Evolutionary conservation across 2,329 filamentous ascomycete species (phyloP).

Genomic region (Esteya vermicola): DNA sequence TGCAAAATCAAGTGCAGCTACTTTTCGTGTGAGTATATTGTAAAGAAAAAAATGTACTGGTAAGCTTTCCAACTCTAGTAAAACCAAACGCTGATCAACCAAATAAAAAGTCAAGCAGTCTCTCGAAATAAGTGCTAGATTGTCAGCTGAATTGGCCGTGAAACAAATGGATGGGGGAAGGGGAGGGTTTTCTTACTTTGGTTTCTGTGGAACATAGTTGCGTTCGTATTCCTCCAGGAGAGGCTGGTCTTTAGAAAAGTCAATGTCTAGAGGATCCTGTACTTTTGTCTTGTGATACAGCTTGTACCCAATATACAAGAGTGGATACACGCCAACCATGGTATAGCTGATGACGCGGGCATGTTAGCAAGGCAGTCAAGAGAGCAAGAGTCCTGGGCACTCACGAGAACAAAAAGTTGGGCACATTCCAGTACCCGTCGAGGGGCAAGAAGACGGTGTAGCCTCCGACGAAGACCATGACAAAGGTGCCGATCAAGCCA

Average conservation of each 20-base stretch:
- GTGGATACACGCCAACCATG: conserved; percentile 16
- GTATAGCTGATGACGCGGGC: conserved; percentile 18
- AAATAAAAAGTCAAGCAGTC: too few species aligned
- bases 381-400: not conserved
- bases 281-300: conserved; percentile 45
- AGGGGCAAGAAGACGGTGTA: conserved; percentile 28
- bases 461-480: conserved; percentile 43
- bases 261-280: conserved; percentile 39
- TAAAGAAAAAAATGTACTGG: too few species aligned
- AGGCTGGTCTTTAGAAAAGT: conserved; percentile 44
- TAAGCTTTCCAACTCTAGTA: too few species aligned
- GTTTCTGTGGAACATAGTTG: conserved; percentile 11
- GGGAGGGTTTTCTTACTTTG: not conserved
- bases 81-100: too few species aligned
- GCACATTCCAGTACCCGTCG: conserved; percentile 15
- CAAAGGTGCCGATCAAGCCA: conserved; percentile 27
- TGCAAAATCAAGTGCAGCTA: too few species aligned
- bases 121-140: not conserved
- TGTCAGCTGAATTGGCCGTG: not conserved
- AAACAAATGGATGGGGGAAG: not conserved
- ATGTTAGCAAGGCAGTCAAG: too few species aligned
- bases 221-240: conserved; percentile 36
- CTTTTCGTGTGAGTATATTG: too few species aligned
- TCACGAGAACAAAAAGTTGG: conserved; percentile 18
- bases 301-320: conserved; percentile 55